phyloP scores from a whole-genome alignment of 352 stramenopile species.

The Pythium brachiatum region DNA sequence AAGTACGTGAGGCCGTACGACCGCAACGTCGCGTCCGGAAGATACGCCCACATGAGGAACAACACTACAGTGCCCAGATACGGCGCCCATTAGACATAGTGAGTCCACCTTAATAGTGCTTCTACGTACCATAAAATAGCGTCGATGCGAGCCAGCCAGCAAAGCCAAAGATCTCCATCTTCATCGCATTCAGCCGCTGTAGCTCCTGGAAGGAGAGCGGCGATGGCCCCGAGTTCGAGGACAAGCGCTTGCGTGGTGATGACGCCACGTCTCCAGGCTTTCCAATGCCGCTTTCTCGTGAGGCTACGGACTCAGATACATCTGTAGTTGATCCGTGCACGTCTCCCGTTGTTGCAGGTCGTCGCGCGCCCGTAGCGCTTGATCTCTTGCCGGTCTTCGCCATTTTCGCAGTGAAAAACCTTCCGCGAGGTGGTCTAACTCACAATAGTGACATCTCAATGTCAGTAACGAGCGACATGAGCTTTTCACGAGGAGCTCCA shows the following conservation, averaged over 20 bases:
- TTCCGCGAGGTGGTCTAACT: background rate
- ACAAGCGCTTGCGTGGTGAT: conserved; percentile 17
- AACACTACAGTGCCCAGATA: conserved; percentile 67
- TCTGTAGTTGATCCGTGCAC: background rate
- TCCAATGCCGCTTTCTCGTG: background rate
- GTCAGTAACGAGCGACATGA: background rate
- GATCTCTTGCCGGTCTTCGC: background rate
- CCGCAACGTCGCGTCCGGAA: conserved; percentile 74
- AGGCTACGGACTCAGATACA: background rate
- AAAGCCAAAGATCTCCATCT: conserved; percentile 87
- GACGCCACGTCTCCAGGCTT: background rate
- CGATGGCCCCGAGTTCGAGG: conserved; percentile 18
- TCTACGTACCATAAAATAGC: conserved; percentile 70
- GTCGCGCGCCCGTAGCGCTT: background rate
- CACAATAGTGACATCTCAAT: conserved; percentile 6
- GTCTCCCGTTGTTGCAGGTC: background rate
- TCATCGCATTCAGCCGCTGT: conserved; percentile 75
- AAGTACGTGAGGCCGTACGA: conserved; percentile 87
- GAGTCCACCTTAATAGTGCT: no score
- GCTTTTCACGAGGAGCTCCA: background rate
- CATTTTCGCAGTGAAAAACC: conserved; percentile 1
- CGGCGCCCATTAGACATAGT: no score
- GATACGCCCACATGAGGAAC: conserved; percentile 88
- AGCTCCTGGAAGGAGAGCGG: conserved; percentile 77
- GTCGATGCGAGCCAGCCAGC: conserved; percentile 80